Evolutionary conservation across 169 alveolate genomes (phyloP).

Genomic region (Cryptosporidium muris): DNA sequence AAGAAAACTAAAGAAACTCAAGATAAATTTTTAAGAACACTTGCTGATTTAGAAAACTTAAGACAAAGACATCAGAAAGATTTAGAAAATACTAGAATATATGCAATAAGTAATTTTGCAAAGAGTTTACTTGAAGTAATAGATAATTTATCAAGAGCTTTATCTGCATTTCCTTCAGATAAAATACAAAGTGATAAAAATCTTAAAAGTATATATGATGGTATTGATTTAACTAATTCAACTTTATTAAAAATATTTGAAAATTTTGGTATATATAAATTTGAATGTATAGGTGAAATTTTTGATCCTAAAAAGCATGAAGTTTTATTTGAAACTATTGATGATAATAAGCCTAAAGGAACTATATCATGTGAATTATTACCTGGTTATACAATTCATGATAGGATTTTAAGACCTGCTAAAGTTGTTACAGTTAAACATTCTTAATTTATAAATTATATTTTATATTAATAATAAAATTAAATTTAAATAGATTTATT

Average conservation of each 20-base stretch:
- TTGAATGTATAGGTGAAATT: constrained; percentile 79
- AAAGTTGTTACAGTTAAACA: constrained; percentile 83
- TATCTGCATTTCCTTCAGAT: constrained; percentile 67
- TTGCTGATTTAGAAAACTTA: constrained; percentile 74
- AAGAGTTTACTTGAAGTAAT: constrained; percentile 82
- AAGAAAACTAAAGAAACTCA: constrained; percentile 48
- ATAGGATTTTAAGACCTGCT: constrained; percentile 82
- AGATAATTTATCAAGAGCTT: constrained; percentile 83
- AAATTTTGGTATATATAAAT: constrained; percentile 76
- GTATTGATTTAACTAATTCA: constrained; percentile 78
- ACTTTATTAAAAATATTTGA: constrained; percentile 75
- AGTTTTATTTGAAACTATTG: constrained; percentile 80
- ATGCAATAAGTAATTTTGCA: constrained; percentile 84
- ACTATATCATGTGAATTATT: constrained; percentile 77
- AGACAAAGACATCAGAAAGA: constrained; percentile 73
- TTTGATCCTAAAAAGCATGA: constrained; percentile 86
- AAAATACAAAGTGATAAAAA: constrained; percentile 63
- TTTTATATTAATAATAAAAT: too few relatives aligned
- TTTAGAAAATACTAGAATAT: constrained; percentile 74
- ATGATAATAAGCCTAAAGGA: constrained; percentile 75
- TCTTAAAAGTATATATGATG: constrained; percentile 74
- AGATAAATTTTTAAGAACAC: constrained; percentile 61
- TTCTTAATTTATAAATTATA: background rate
- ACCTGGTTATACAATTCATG: constrained; percentile 83
- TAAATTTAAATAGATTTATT: too few relatives aligned